phyloP scores from a whole-genome alignment of 2,329 filamentous ascomycete genomes.

The Sporothrix pallida region DNA sequence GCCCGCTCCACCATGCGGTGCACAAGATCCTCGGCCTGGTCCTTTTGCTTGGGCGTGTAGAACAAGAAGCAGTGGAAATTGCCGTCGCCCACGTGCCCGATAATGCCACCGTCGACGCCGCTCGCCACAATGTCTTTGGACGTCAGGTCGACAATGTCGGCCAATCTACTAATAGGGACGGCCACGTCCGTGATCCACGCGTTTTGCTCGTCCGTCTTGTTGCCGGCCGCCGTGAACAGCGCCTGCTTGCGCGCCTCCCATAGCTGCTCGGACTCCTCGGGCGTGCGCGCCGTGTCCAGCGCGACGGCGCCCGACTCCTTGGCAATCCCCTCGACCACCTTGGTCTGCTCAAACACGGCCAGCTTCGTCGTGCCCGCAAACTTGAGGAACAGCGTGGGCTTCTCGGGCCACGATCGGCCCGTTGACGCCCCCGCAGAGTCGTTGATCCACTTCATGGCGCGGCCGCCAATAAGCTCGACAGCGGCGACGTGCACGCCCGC shows the following conservation, averaged over 20 bases:
- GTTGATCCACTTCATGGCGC: slow-evolving; percentile 79
- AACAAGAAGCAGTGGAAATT: slow-evolving; percentile 68
- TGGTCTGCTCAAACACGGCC: slow-evolving; percentile 79
- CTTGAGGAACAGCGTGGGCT: slow-evolving; percentile 83
- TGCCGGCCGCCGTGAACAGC: slow-evolving; percentile 77
- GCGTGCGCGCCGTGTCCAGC: slow-evolving; percentile 77
- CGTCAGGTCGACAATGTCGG: slow-evolving; percentile 78
- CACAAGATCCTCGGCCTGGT: slow-evolving; percentile 71
- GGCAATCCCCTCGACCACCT: slow-evolving; percentile 68
- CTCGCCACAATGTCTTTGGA: slow-evolving; percentile 70
- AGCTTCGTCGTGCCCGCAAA: slow-evolving; percentile 69
- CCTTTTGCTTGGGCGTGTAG: slow-evolving; percentile 69
- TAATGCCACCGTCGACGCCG: slow-evolving; percentile 75
- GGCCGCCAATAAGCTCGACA: slow-evolving; percentile 91
- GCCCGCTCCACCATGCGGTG: slow-evolving; percentile 86
- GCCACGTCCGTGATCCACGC: slow-evolving; percentile 89
- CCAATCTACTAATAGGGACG: slow-evolving; percentile 75
- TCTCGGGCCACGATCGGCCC: slow-evolving; percentile 69
- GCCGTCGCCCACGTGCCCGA: slow-evolving; percentile 73
- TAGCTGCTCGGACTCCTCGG: slow-evolving; percentile 73
- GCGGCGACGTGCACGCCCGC: slow-evolving; percentile 84
- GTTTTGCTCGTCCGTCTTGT: slow-evolving; percentile 66
- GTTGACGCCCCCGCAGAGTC: slow-evolving; percentile 64
- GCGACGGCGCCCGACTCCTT: slow-evolving; percentile 65
- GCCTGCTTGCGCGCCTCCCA: slow-evolving; percentile 87